Evolutionary conservation across 345 rosid species (phyloP).

Genomic region (Orychophragmus violaceus): DNA sequence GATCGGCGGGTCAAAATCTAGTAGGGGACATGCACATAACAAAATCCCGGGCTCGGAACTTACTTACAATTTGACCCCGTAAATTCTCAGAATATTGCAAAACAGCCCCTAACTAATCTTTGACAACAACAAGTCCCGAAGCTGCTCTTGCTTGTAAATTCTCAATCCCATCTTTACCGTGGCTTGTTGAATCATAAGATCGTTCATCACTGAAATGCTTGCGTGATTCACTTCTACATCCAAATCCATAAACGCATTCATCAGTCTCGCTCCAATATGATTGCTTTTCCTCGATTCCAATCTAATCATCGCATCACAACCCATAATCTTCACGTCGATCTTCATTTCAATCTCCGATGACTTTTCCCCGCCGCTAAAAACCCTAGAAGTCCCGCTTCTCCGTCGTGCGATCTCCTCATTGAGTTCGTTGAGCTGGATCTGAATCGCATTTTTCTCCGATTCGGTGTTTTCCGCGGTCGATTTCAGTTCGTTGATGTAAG

Average conservation of each 20-base stretch:
- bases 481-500: neutral
- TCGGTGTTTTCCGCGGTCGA: neutral
- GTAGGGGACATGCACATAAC: no score
- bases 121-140: neutral
- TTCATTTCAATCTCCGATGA: neutral
- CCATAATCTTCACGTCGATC: slow-evolving; percentile 51
- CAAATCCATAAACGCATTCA: slow-evolving; percentile 52
- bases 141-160: slow-evolving; percentile 10
- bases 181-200: slow-evolving; percentile 63
- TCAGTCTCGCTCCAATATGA: slow-evolving; percentile 46
- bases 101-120: neutral
- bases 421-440: neutral
- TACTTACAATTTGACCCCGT: neutral
- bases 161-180: slow-evolving; percentile 24
- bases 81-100: neutral
- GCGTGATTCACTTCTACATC: slow-evolving; percentile 59
- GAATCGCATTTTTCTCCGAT: neutral
- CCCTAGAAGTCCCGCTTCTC: neutral
- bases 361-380: neutral
- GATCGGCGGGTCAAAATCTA: no score
- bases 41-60: no score
- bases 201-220: slow-evolving; percentile 50
- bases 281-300: slow-evolving; percentile 51
- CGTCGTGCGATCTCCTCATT: slow-evolving; percentile 19
- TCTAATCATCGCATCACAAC: slow-evolving; percentile 53